Conservation (phyloP, 805 yeast genomes). For the Kodamaea leandrae region DNA sequence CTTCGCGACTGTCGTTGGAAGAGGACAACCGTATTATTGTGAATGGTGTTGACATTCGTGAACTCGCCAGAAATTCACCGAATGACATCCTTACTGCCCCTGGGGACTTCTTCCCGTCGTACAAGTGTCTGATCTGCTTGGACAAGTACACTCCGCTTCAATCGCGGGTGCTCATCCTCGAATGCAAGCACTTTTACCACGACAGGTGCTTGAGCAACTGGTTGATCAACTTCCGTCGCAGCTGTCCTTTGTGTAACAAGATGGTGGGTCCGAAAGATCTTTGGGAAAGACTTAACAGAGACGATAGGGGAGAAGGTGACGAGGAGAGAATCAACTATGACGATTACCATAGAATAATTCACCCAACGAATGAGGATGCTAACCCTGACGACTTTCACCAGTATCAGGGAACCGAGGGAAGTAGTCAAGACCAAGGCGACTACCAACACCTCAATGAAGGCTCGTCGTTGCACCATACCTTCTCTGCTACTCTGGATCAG, state of each 20-base stretch:
- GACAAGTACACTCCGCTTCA: conserved; percentile 49
- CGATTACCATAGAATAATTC: too few relatives aligned
- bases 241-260: conserved; percentile 58
- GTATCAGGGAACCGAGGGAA: too few relatives aligned
- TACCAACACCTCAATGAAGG: too few relatives aligned
- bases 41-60: conserved; percentile 22
- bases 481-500: too few relatives aligned
- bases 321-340: too few relatives aligned
- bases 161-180: conserved; percentile 49
- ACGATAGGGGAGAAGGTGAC: not conserved
- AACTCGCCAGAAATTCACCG: conserved; percentile 9
- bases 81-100: conserved; percentile 24
- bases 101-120: conserved; percentile 39
- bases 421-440: not conserved
- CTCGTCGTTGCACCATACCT: too few relatives aligned
- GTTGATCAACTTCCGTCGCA: conserved; percentile 52
- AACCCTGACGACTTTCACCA: too few relatives aligned
- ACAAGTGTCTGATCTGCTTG: conserved; percentile 60
- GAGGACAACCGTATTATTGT: conserved; percentile 12
- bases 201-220: conserved; percentile 57
- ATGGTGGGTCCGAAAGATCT: not conserved
- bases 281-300: not conserved
- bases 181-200: conserved; percentile 63
- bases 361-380: too few relatives aligned
- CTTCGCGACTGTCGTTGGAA: conserved; percentile 7